Percentiles rank a stretch among this genome's conserved stretches.
Conservation (phyloP, 1,284 basidiomycete genomes). For the Caloboletus firmus region DNA sequence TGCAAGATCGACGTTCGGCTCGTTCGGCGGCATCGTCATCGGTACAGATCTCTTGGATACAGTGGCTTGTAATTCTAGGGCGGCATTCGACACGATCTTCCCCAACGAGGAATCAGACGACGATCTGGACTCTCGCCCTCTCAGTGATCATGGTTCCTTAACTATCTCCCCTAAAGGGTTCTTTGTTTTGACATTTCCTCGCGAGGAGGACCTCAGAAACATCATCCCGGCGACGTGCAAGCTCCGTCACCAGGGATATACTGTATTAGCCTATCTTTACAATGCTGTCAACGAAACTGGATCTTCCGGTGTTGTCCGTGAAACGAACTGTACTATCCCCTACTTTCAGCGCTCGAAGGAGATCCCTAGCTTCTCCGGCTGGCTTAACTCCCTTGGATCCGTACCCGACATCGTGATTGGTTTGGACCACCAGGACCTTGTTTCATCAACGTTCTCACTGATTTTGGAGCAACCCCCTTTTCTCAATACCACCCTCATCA, state of each 20-base stretch:
- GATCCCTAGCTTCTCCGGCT: constrained; percentile 16
- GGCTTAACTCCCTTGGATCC: constrained; percentile 22
- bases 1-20: constrained; percentile 10
- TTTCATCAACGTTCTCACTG: constrained; percentile 20
- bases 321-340: constrained; percentile 19
- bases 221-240: constrained; percentile 49
- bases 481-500: constrained; percentile 40
- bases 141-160: not conserved
- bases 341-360: constrained; percentile 19
- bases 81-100: not conserved
- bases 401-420: constrained; percentile 37
- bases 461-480: constrained; percentile 21
- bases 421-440: constrained; percentile 31
- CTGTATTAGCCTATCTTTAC: constrained; percentile 38
- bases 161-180: constrained; percentile 18
- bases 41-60: constrained; percentile 12
- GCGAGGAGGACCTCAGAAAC: constrained; percentile 39
- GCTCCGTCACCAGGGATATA: constrained; percentile 40
- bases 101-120: not conserved
- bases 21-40: constrained; percentile 30
- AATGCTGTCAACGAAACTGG: constrained; percentile 9
- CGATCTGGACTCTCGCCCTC: not conserved
- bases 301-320: constrained; percentile 4
- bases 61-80: not conserved
- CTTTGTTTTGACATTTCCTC: constrained; percentile 41